phyloP scores from a whole-genome alignment of 345 rosid species.

The Salix exigua region DNA sequence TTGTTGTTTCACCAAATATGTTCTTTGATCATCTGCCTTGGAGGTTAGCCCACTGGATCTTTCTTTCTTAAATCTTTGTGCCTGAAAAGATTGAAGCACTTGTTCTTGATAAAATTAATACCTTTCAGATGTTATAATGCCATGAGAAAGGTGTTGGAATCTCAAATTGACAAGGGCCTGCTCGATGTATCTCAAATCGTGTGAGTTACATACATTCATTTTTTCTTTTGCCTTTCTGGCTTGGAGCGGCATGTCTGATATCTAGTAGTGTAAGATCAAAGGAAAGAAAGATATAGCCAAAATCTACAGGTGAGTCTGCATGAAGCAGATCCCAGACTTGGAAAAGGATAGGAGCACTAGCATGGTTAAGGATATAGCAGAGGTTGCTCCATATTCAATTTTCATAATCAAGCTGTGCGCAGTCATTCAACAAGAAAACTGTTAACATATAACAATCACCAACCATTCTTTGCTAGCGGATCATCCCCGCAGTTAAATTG shows the following conservation, averaged over 20 bases:
- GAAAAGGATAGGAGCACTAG: background rate
- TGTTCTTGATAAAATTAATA: background rate
- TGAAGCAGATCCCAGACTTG: background rate
- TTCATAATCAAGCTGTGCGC: background rate
- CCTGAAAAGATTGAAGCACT: background rate
- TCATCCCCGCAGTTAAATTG: background rate
- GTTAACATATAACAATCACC: background rate
- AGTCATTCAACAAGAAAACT: background rate
- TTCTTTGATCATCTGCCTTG: constrained; percentile 95
- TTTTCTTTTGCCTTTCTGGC: background rate
- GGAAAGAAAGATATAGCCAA: background rate
- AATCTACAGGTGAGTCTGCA: background rate
- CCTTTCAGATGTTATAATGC: constrained; percentile 61
- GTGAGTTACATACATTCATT: constrained; percentile 21
- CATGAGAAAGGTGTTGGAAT: constrained; percentile 59
- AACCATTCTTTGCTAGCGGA: background rate
- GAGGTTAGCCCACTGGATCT: constrained; percentile 46
- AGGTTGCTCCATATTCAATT: background rate
- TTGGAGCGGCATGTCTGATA: background rate
- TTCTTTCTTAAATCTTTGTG: background rate
- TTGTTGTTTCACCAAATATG: constrained; percentile 79
- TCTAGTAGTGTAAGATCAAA: background rate
- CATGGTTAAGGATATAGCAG: background rate
- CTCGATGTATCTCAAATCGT: constrained; percentile 28
- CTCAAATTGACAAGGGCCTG: constrained; percentile 24